Evolutionary conservation across 805 yeast species (phyloP).

Genomic region (Saccharomycopsis selenospora): DNA sequence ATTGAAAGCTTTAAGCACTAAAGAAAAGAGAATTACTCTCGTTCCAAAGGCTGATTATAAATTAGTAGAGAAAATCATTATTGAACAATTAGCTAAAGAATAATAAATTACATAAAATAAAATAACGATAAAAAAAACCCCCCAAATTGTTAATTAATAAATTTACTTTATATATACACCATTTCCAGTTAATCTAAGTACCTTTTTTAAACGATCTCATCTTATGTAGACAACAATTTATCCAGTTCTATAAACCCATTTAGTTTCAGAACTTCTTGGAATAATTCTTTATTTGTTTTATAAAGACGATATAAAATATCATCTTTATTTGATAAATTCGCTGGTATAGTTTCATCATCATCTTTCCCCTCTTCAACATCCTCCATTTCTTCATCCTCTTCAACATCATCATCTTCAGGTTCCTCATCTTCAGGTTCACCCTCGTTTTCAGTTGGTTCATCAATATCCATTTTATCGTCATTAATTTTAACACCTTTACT

Average conservation of each 20-base stretch:
- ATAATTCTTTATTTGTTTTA: background rate
- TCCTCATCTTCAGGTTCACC: slow-evolving; percentile 25
- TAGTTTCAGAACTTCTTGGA: background rate
- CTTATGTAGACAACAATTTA: background rate
- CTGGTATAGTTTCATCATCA: slow-evolving; percentile 26
- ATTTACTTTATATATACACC: too few relatives aligned
- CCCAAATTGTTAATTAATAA: too few relatives aligned
- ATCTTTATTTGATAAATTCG: slow-evolving; percentile 16
- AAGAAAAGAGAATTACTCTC: slow-evolving; percentile 67
- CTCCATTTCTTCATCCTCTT: slow-evolving; percentile 6
- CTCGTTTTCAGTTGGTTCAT: slow-evolving; percentile 27
- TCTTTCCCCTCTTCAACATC: slow-evolving; percentile 24
- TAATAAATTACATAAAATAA: slow-evolving; percentile 18
- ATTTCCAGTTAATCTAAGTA: too few relatives aligned
- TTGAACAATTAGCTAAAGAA: slow-evolving; percentile 57
- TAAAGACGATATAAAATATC: slow-evolving; percentile 1
- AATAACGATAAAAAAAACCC: too few relatives aligned
- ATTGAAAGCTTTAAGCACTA: slow-evolving; percentile 58
- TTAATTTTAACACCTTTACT: slow-evolving; percentile 27
- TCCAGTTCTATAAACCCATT: background rate
- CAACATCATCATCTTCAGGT: slow-evolving; percentile 15
- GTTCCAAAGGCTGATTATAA: slow-evolving; percentile 68
- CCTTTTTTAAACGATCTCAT: too few relatives aligned
- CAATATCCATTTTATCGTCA: slow-evolving; percentile 23
- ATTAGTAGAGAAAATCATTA: slow-evolving; percentile 66